Evolutionary conservation across 2,329 filamentous ascomycete genomes (phyloP), one percentile per base, ranked within the genome.

Genomic region (Sarocladium oryzae): DNA sequence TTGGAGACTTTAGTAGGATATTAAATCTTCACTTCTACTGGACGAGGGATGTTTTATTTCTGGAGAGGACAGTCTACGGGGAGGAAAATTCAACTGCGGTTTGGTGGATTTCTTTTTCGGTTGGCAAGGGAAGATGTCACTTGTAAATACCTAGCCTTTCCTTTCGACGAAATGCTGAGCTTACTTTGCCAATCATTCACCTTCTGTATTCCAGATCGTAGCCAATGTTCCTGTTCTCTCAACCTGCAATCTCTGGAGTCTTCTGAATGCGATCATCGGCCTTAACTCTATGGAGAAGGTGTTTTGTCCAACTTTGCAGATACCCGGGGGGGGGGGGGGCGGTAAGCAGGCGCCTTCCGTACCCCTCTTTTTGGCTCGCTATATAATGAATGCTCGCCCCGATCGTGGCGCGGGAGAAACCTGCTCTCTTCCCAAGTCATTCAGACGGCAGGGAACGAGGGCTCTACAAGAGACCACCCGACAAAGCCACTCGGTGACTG

Each of bases 11-110:
- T 37, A 46, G 50, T 45, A 51, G 45, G 50, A 35, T 16, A 18
- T 51, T 48, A 33, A 21, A 5, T 48, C 26, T 48, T 48, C 43
- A 26, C 26, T 48, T 48, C 43, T 48, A 48, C 43, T 48, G 43
- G 43, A 32, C 33, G n/a, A n/a, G 43, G 43, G 43, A 48, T 23
- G 4, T 18, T 51, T 51, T 45, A 20, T 43, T 51, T 51, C 38
- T 43, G 5, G 35, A 26, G 32, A 26, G 50, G 46, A 50, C 33
- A 26, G 15, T 51, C 40, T 40, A 45, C 23, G 13, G 60, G 60
- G 43, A 33, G 26, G 43, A 33, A 30, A 32, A 33, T 32, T 13
- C 43, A 33, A 32, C n/a, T 13, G 26, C 20, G 43, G 43, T 26
- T 48, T 48, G 43, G 43, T 48, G 26, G 24, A 48, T 33, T 32